Evolutionary conservation across 352 stramenopile species (phyloP), one percentile per base, ranked within the genome.

Genomic region (Phytophthora pisi): DNA sequence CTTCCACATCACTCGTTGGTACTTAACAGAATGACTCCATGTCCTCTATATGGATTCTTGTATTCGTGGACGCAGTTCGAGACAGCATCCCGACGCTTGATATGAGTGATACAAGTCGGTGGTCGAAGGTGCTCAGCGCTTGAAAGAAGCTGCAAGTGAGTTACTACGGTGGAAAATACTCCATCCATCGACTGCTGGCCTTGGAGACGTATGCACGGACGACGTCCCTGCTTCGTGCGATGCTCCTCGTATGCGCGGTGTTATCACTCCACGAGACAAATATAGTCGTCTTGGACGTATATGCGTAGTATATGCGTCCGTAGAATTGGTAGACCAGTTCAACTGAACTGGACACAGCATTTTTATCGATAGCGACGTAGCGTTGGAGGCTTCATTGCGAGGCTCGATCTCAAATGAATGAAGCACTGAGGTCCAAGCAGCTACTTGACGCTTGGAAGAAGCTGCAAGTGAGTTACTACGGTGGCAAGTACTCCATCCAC

Each of bases 101-200:
- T 20, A 40, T 40, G 34, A 40, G 34, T 4, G 34, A 15, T 15
- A 40, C 34, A 42, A 42, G 34, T 46, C 7, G 16, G 10, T 46
- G 40, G 40, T n/a, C 45, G 23, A 18, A 47, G 28, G 24, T 55
- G 16, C 10, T 50, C 30, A n/a, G 28, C 11, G 26, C 40, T 15
- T 70, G 54, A 51, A 57, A 60, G n/a, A 40, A 30, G 15, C 9
- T 72, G 5, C 56, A 75, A 50, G 46, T 75, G 20, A 72, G 62
- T 20, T 67, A 64, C 31, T 67, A 61, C 3, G 56, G 68, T 15
- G 57, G 57, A 13, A 71, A 70, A 30, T 75, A 65, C 51, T 75
- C 68, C 0, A 58, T 75, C 10, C 55, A 75, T 42, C 62, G 68
- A 23, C 20, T 75, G 2, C 18, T 71, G 4, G 68, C 62, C 6